Base-by-base conservation (phyloP, 1,139 yeast species). In the Arxiozyma telluris region DNA sequence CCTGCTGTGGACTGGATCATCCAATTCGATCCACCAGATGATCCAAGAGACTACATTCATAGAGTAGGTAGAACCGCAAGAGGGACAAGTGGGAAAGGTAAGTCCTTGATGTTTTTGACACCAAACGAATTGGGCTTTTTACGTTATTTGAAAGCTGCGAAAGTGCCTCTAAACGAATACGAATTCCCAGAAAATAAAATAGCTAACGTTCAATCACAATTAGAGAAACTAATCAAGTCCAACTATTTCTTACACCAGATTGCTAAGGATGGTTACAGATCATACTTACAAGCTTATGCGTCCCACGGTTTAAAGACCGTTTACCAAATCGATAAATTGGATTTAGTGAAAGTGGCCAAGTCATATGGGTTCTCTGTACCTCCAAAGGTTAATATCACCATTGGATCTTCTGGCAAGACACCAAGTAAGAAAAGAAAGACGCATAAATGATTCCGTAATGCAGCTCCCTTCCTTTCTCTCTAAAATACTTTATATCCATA, bases 41-140 rank as follows among this genome's bases (percentile, higher is more conserved):
- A 93, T 73, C 98, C 98, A 70, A 83, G 97, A 73, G 97, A 91
- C 73, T 93, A 93, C 68, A 91, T 93, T 64, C 98, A 93, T 73
- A 83, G 98, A 71, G 98, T 93, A 42, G 98, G 98, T 59, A 84
- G 98, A 77, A 93, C 98, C 30, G 98, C 98, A 20, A 83, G 98
- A 75, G 98, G 98, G 56, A 79, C 95, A 22, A 70, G 80, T 51
- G 98, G 96, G 55, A 85, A 85, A 68, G 99, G 99, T 61, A 88
- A 85, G 72, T 87, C 96, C 18, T 76, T 93, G 59, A 91, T 93
- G 98, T 93, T 93, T 72, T 77, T 93, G 70, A 84, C 93, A 4
- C 98, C 98, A 46, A 83, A 83, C 48, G 99, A 93, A 72, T 79
- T 94, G 54, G 98, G 98, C 4, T 94, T 93, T 74, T 76, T 93